These are phyloP conservation scores for Leishmania braziliensis DNA, from an alignment of 208 protist genomes.

Conservation along the genomic window DNA sequence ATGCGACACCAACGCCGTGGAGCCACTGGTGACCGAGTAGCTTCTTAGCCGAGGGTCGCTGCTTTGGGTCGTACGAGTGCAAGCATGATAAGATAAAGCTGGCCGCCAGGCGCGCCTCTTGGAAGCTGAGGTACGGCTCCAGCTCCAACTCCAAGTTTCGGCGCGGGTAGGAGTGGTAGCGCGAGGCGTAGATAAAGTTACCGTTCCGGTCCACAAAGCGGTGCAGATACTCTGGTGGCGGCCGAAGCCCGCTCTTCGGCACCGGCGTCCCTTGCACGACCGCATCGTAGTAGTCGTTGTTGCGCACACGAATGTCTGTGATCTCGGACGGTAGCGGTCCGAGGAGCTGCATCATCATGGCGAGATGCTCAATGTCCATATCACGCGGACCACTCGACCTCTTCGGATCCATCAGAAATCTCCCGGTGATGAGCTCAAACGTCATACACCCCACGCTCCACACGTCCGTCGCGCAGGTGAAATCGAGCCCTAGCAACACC, in stretches of 20 bases:
- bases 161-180: conserved; percentile 44
- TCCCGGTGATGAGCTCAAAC: conserved; percentile 87
- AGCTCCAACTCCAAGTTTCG: conserved; percentile 61
- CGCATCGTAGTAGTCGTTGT: conserved; percentile 48
- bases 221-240: conserved; percentile 64
- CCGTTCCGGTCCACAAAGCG: conserved; percentile 62
- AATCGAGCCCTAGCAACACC: conserved; percentile 86
- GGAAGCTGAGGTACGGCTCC: conserved; percentile 40
- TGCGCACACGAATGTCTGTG: conserved; percentile 40
- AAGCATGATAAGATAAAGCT: conserved; percentile 74
- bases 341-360: conserved; percentile 87
- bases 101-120: conserved; percentile 36
- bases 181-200: conserved; percentile 60
- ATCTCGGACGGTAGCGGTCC: conserved; percentile 66
- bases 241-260: conserved; percentile 7
- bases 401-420: conserved; percentile 90
- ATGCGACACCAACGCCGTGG: conserved; percentile 15
- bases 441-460: conserved; percentile 93
- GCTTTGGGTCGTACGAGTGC: conserved; percentile 57
- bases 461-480: conserved; percentile 87
- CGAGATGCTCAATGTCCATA: conserved; percentile 77
- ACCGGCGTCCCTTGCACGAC: conserved; percentile 1
- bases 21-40: conserved; percentile 70
- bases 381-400: conserved; percentile 50
- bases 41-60: conserved; percentile 54